Conservation (phyloP, 306 rosid species). For the Trifolium subterraneum region DNA sequence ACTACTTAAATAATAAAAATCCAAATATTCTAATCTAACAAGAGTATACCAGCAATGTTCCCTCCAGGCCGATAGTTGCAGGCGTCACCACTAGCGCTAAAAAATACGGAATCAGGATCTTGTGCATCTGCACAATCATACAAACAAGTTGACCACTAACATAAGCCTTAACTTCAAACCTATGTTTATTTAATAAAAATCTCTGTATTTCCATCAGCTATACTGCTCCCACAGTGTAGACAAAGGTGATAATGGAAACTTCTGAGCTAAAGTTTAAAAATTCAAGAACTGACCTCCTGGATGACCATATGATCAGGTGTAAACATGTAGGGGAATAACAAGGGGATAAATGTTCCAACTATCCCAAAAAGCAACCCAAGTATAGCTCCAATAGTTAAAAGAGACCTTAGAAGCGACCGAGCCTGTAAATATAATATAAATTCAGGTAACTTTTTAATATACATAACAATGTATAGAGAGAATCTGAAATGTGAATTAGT, state of each 20-base stretch:
- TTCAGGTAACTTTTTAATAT: conserved; percentile 22
- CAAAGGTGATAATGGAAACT: not conserved
- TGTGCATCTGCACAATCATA: conserved; percentile 70
- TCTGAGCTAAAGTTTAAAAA: not conserved
- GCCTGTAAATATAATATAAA: conserved; percentile 39
- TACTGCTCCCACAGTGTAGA: conserved; percentile 10
- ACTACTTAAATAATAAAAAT: conserved; percentile 15
- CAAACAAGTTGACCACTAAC: conserved; percentile 21
- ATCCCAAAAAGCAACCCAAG: conserved; percentile 36
- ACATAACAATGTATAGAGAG: conserved; percentile 9
- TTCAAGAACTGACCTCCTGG: conserved; percentile 61
- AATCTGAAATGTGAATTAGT: not conserved
- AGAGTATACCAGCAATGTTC: conserved; percentile 76
- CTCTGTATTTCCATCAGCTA: conserved; percentile 5
- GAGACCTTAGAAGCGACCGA: conserved; percentile 35
- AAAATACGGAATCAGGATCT: conserved; percentile 69
- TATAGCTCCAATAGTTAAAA: conserved; percentile 37
- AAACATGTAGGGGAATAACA: conserved; percentile 71
- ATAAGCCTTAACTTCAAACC: conserved; percentile 7
- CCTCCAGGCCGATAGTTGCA: conserved; percentile 75
- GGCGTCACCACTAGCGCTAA: conserved; percentile 73
- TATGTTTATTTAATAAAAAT: conserved; percentile 5
- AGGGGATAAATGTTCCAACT: conserved; percentile 41
- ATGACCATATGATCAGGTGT: conserved; percentile 71
- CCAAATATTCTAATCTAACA: conserved; percentile 37